Evolutionary conservation across 495 filamentous ascomycete genomes (phyloP).

Genomic region (Penicillium soppii): DNA sequence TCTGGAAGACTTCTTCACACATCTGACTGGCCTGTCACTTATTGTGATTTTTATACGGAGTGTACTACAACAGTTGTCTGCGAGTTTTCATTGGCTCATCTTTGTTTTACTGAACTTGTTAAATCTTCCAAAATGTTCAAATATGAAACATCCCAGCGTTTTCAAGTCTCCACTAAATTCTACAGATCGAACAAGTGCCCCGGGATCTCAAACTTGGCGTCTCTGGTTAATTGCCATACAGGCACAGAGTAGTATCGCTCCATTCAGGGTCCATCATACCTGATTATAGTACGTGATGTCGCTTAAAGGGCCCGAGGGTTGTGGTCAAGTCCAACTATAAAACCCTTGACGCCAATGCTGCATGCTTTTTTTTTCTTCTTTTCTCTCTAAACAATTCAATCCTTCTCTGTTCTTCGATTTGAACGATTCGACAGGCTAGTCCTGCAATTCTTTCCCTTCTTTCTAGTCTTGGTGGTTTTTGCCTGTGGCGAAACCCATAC

Average conservation of each 20-base stretch:
- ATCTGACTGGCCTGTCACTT: slow-evolving; percentile 14
- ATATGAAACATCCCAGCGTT: slow-evolving; percentile 26
- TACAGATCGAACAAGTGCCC: slow-evolving; percentile 5
- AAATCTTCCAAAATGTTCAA: neutral
- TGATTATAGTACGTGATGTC: neutral
- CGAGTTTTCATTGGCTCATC: slow-evolving; percentile 8
- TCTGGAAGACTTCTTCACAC: slow-evolving; percentile 1
- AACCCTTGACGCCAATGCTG: slow-evolving; percentile 15
- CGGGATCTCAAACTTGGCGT: slow-evolving; percentile 18
- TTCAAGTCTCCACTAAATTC: slow-evolving; percentile 10
- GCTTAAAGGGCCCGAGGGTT: slow-evolving; percentile 3
- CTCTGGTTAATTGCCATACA: slow-evolving; percentile 23
- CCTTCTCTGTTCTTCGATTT: slow-evolving; percentile 24
- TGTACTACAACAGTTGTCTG: too few species aligned
- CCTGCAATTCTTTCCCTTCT: slow-evolving; percentile 35
- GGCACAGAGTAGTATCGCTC: slow-evolving; percentile 6
- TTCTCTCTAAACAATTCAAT: slow-evolving; percentile 11
- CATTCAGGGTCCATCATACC: slow-evolving; percentile 4
- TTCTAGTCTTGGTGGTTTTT: slow-evolving; percentile 16
- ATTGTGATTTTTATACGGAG: too few species aligned
- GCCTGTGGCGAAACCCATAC: slow-evolving; percentile 38
- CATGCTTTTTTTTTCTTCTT: slow-evolving; percentile 10
- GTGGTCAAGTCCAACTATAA: slow-evolving; percentile 17
- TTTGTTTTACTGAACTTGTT: neutral
- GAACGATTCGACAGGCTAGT: slow-evolving; percentile 39